Evolutionary conservation across 208 protist species (phyloP), one percentile per base, ranked within the genome.

Genomic region (Trypanosoma scelopori): DNA sequence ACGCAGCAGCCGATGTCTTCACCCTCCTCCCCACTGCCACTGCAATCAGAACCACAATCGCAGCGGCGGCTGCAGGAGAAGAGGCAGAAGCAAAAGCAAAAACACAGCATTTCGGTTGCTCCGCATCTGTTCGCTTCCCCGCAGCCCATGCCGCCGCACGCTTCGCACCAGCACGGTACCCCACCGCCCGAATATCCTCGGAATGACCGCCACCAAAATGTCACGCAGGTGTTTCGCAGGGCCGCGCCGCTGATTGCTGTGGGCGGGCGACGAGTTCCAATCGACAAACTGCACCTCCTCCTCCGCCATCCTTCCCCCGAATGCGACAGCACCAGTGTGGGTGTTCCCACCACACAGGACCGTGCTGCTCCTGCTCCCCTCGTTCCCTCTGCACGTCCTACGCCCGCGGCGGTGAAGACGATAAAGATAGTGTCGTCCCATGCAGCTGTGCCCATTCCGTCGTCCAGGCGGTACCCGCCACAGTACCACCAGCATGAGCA

Each of bases 281-380:
- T 89, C 32, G 76, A 87, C 55, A 93, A 90, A 51, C 53, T 93
- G 50, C 79, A 91, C 68, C 69, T 91, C 23, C 75, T 93, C 23
- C 46, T 66, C 7, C 41, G 45, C 1, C 27, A 59, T 12, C 22
- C 39, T 0, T 27, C 57, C n/a, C 9, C 37, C 41, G 30, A 65
- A 63, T 37, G 73, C 72, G n/a, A 65, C 5, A 45, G 32, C 37
- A 47, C 4, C 3, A 23, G 25, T 4, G 47, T 25, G 2, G 48
- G 32, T 11, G 1, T 55, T 1, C 5, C 32, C 46, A 30, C 20
- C 50, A 27, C 43, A 12, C 25, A 7, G 15, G 58, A 64, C 15
- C 11, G 32, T 35, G 16, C 37, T 30, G 52, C 42, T 65, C 12
- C 51, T 28, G 41, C 55, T 18, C 76, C 71, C n/a, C 67, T 76